Conservation (phyloP, 1,284 basidiomycete species). For the Fomitopsis schrenkii region DNA sequence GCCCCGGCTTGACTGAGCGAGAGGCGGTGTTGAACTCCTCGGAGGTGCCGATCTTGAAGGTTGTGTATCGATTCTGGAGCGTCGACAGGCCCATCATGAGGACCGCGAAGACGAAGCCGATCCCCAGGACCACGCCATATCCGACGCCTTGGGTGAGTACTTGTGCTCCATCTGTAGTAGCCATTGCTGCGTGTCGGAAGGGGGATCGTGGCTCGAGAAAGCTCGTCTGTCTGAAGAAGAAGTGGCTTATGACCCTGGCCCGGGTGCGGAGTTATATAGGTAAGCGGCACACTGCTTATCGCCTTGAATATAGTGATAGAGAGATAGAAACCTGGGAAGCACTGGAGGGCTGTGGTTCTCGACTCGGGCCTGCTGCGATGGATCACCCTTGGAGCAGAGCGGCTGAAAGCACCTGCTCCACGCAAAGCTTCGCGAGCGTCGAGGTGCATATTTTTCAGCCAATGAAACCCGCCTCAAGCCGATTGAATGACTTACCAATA, state of each 20-base stretch:
- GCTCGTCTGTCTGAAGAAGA: neutral
- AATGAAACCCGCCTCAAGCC: neutral
- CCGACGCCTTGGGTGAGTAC: slow-evolving; percentile 14
- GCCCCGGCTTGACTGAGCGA: slow-evolving; percentile 43
- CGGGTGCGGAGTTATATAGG: neutral
- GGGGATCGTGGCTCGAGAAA: neutral
- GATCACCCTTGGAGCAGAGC: neutral
- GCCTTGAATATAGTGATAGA: neutral
- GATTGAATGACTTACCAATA: neutral
- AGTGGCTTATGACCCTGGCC: neutral
- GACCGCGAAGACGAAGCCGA: slow-evolving; percentile 14
- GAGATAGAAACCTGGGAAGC: neutral
- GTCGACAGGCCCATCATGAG: slow-evolving; percentile 15
- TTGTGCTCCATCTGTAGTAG: slow-evolving; percentile 5
- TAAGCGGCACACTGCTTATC: neutral
- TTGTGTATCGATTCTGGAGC: slow-evolving; percentile 12
- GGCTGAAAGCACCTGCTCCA: neutral
- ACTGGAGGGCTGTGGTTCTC: neutral
- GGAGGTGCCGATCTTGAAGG: slow-evolving; percentile 20
- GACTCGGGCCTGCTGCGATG: neutral
- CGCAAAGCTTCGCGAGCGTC: neutral
- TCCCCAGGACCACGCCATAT: slow-evolving; percentile 15
- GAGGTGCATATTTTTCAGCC: neutral
- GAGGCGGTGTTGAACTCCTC: slow-evolving; percentile 46
- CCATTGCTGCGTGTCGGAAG: neutral